Base-by-base conservation (phyloP, 768 basidiomycete genomes). In the Leccinum disarticulatum region DNA sequence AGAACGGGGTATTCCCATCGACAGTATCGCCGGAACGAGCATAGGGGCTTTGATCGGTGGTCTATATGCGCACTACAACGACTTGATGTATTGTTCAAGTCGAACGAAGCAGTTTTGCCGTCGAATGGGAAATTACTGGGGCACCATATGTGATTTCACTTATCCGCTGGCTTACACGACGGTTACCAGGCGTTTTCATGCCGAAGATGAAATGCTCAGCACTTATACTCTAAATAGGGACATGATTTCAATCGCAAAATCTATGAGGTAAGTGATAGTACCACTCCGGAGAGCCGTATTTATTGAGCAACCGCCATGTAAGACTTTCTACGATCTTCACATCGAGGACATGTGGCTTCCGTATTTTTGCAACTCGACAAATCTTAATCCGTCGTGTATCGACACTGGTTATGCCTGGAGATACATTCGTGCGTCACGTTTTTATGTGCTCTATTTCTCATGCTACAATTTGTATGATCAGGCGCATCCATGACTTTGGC, bases 321-420 rank as follows among this genome's bases (percentile, higher is more conserved):
- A 93, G 84, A 86, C 91, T 17, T 96, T 97, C 72, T 96, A 94
- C 66, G 93, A 93, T 73, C 84, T 95, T 46, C 95, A 98, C 66
- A 93, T 93, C 43, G 91, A 94, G 74, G 95, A 97, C 75, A 96
- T 97, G 91, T 98, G 96, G 97, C 80, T 99, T 6, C 97, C 96
- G 4, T 98, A 86, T 77, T 98, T 96, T 76, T 97, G 95, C 76
- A 98, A 98, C 68, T 93, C 96, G 3, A 96, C 97, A 19, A 98
- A 98, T 67, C 97, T 99, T 72, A 94, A 88, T 55, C 93, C 91
- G 49, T 97, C 94, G 9, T 83, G 87, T 9, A 98, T 98, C 68
- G 91, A 95, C 66, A 92, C 93, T 13, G 97, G 97, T n/a, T 98
- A 98, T 77, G 96, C 97, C 13, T 99, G 96, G 96, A 82, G 94